Conservation (phyloP, 108 stramenopile species). For the Phaeodactylum tricornutum region DNA sequence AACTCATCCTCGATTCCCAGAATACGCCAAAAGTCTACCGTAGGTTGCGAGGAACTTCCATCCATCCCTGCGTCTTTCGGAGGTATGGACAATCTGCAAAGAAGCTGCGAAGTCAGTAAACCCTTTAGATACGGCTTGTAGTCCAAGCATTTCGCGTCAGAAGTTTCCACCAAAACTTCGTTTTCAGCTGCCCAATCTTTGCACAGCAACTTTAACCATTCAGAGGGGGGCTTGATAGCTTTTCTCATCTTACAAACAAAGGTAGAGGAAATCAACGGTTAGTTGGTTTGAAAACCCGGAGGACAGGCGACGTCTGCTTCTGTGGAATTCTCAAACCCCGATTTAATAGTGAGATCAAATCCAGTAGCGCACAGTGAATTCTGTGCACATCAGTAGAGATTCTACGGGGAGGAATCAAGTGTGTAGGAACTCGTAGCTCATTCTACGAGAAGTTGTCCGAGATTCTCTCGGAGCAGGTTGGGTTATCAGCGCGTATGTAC, state of each 20-base stretch:
- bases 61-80: conserved; percentile 9
- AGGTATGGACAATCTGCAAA: conserved; percentile 54
- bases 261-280: neutral
- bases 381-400: too few relatives aligned
- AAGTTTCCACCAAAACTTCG: conserved; percentile 29
- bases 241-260: conserved; percentile 44
- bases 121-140: conserved; percentile 74
- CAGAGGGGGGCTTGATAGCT: conserved; percentile 52
- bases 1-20: conserved; percentile 61
- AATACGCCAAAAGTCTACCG: conserved; percentile 56
- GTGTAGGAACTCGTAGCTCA: too few relatives aligned
- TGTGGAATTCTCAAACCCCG: too few relatives aligned
- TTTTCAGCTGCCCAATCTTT: conserved; percentile 57
- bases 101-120: conserved; percentile 39
- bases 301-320: too few relatives aligned
- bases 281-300: too few relatives aligned
- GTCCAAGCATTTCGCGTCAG: conserved; percentile 43
- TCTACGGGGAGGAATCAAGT: too few relatives aligned
- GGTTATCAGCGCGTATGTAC: neutral
- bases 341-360: too few relatives aligned
- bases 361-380: too few relatives aligned
- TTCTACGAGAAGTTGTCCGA: too few relatives aligned
- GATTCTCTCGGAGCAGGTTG: too few relatives aligned
- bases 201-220: conserved; percentile 64
- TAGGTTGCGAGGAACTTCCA: conserved; percentile 1